Percentiles rank a stretch among this genome's conserved stretches.
These are phyloP conservation scores for Beauveria sp. DNA, from an alignment of 2,329 filamentous ascomycete species.

Conservation along the genomic window DNA sequence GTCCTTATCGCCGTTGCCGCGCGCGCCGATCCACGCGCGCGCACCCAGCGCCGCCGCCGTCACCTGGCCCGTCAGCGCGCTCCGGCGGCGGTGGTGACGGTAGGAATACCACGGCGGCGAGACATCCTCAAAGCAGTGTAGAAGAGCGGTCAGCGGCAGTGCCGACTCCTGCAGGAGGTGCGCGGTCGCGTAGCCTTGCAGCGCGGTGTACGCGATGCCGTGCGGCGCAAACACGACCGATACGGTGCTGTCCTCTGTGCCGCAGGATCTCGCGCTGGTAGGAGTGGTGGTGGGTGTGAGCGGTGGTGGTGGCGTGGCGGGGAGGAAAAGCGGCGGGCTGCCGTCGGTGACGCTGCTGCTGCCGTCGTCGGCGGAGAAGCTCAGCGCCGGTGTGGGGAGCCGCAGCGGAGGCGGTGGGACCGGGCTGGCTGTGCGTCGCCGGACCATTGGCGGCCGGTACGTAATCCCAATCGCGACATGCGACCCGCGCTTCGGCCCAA, in stretches of 20 bases:
- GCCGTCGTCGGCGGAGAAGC: not conserved
- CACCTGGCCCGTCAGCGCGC: slow-evolving; percentile 48
- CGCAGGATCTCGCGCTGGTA: too few species aligned
- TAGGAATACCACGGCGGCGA: slow-evolving; percentile 52
- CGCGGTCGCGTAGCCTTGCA: slow-evolving; percentile 47
- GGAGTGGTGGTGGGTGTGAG: slow-evolving; percentile 12
- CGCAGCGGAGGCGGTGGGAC: not conserved
- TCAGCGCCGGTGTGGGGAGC: slow-evolving; percentile 1
- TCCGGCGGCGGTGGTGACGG: slow-evolving; percentile 44
- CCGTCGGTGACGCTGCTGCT: not conserved
- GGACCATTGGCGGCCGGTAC: slow-evolving; percentile 50
- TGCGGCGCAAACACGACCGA: slow-evolving; percentile 60
- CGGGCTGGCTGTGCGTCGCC: slow-evolving; percentile 5
- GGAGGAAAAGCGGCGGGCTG: slow-evolving; percentile 15
- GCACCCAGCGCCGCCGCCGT: slow-evolving; percentile 47
- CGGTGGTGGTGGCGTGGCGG: not conserved
- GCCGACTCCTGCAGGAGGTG: slow-evolving; percentile 50
- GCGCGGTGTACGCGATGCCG: slow-evolving; percentile 45
- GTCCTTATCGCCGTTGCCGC: slow-evolving; percentile 47
- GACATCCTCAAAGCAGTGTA: slow-evolving; percentile 57
- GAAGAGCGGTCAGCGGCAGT: slow-evolving; percentile 53
- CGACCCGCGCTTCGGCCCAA: slow-evolving; percentile 53
- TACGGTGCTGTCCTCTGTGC: slow-evolving; percentile 33
- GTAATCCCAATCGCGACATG: slow-evolving; percentile 63
- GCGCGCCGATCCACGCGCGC: slow-evolving; percentile 52